Evolutionary conservation across 192 early-diverging fungal genomes (phyloP).

Genomic region (Haplosporangium gracile): DNA sequence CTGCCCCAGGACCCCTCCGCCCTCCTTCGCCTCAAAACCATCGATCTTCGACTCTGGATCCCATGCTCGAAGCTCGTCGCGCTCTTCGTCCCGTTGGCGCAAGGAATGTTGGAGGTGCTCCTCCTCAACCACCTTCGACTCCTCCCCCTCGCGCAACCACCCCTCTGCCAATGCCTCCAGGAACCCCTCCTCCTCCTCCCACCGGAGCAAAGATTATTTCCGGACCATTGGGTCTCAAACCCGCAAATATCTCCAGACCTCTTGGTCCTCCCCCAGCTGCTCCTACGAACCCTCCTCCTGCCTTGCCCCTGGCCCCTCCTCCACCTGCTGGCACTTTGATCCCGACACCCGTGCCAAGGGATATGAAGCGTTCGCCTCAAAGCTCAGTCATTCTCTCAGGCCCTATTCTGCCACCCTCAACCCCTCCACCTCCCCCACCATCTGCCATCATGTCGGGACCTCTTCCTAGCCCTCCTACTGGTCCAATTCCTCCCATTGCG

Average conservation of each 20-base stretch:
- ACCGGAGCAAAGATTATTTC: slow-evolving; percentile 17
- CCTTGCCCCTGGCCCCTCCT: slow-evolving; percentile 23
- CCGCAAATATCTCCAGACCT: slow-evolving; percentile 23
- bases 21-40: slow-evolving; percentile 13
- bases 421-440: slow-evolving; percentile 33
- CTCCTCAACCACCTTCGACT: slow-evolving; percentile 24
- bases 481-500: neutral
- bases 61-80: slow-evolving; percentile 38
- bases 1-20: neutral
- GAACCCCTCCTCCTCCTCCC: slow-evolving; percentile 17
- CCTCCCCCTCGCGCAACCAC: slow-evolving; percentile 36
- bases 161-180: slow-evolving; percentile 34
- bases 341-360: slow-evolving; percentile 28
- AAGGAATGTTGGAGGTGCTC: slow-evolving; percentile 25
- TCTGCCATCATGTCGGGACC: neutral
- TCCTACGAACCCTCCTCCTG: slow-evolving; percentile 13
- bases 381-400: slow-evolving; percentile 35
- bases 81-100: slow-evolving; percentile 32
- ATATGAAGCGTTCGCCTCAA: slow-evolving; percentile 45
- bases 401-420: slow-evolving; percentile 44
- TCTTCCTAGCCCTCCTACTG: slow-evolving; percentile 22
- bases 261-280: slow-evolving; percentile 18
- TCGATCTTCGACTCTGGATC: slow-evolving; percentile 35
- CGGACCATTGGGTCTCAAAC: slow-evolving; percentile 17
- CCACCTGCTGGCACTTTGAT: slow-evolving; percentile 18